phyloP scores from a whole-genome alignment of 2,329 filamentous ascomycete species.

The Penicillium sp. region DNA sequence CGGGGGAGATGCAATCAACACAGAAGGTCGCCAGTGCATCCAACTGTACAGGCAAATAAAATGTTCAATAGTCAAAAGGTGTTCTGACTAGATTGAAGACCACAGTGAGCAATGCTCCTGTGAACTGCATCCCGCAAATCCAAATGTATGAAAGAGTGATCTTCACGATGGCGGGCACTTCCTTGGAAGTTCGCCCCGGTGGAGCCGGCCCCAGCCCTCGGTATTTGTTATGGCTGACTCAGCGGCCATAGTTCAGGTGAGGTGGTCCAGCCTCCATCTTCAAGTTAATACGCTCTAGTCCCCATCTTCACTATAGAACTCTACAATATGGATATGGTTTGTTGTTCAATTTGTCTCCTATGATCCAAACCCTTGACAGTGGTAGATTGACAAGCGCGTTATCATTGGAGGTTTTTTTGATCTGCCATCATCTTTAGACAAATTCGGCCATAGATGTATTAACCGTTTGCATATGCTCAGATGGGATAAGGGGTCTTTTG shows the following conservation, averaged over 20 bases:
- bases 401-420: conserved; percentile 22
- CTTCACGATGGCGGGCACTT: conserved; percentile 8
- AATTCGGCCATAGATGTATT: conserved; percentile 36
- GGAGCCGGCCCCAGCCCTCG: neutral
- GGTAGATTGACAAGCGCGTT: conserved; percentile 12
- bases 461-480: conserved; percentile 36
- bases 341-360: conserved; percentile 9
- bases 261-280: neutral
- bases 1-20: conserved; percentile 18
- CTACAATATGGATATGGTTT: neutral
- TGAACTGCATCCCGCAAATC: conserved; percentile 13
- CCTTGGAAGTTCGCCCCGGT: neutral
- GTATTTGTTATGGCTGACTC: neutral
- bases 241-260: neutral
- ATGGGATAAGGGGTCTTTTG: conserved; percentile 24
- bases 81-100: neutral
- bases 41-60: neutral
- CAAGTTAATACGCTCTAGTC: neutral
- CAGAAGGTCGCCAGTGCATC: conserved; percentile 7
- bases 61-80: neutral
- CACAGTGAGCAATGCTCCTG: conserved; percentile 19
- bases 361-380: conserved; percentile 8
- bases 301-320: neutral
- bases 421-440: conserved; percentile 53
- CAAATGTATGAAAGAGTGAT: conserved; percentile 6